Evolutionary conservation across 257 asterid species (phyloP).

Genomic region (Datura wrightii): DNA sequence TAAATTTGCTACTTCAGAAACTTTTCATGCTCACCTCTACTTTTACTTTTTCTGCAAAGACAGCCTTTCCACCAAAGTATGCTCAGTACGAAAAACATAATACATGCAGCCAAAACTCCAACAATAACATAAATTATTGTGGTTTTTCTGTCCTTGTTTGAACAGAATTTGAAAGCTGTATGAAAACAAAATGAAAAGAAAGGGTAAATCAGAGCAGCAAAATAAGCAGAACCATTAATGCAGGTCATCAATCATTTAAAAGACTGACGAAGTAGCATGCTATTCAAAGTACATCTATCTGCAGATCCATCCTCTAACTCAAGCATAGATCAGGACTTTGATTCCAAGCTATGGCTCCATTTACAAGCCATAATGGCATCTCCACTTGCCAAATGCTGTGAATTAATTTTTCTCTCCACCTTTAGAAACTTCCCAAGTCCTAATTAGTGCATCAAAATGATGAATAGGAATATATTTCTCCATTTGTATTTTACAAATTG

Average conservation of each 20-base stretch:
- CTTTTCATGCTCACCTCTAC: conserved; percentile 53
- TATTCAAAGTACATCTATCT: not conserved
- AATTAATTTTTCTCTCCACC: not conserved
- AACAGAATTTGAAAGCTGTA: conserved; percentile 75
- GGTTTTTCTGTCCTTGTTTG: conserved; percentile 58
- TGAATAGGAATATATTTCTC: not conserved
- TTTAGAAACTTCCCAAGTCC: not conserved
- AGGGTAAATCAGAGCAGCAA: conserved; percentile 22
- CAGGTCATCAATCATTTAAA: conserved; percentile 4
- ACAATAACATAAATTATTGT: conserved; percentile 52
- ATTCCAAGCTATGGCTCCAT: not conserved
- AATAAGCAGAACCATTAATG: not conserved
- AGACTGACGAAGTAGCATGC: not conserved
- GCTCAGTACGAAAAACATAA: conserved; percentile 48
- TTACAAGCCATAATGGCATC: not conserved
- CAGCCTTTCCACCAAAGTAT: conserved; percentile 75
- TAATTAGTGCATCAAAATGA: not conserved
- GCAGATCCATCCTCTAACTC: conserved; percentile 15
- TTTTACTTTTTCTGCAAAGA: conserved; percentile 49
- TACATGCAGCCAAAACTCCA: conserved; percentile 51
- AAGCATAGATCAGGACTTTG: conserved; percentile 2
- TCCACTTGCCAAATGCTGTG: not conserved
- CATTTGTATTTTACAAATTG: not conserved
- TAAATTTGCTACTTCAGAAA: conserved; percentile 20
- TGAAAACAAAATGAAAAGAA: conserved; percentile 19